Percentiles rank a stretch among this genome's conserved stretches.
These are phyloP conservation scores for Penicillium verhagenii DNA, from an alignment of 495 filamentous ascomycete species.

Conservation along the genomic window DNA sequence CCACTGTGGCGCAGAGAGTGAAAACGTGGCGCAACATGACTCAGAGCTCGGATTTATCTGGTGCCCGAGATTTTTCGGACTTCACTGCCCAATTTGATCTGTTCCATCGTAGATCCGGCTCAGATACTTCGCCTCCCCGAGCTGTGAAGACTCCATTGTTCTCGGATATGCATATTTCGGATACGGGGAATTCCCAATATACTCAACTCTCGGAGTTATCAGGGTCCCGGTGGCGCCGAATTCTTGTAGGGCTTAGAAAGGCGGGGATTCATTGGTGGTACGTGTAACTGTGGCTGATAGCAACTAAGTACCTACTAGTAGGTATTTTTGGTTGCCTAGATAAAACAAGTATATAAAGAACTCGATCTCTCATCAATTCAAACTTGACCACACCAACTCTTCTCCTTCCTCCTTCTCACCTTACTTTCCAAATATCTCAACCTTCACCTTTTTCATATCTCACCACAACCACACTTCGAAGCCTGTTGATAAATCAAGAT, in stretches of 20 bases:
- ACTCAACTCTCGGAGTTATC: not conserved
- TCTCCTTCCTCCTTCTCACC: no score
- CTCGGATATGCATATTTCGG: not conserved
- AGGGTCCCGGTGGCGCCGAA: not conserved
- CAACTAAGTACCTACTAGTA: no score
- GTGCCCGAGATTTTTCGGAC: not conserved
- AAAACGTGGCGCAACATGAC: not conserved
- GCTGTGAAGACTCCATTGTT: not conserved
- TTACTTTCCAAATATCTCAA: not conserved
- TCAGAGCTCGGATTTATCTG: not conserved
- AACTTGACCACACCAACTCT: not conserved
- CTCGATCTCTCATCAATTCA: not conserved
- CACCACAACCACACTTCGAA: not conserved
- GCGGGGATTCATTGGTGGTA: not conserved
- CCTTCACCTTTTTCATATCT: not conserved
- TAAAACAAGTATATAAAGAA: not conserved
- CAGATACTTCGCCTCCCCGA: not conserved
- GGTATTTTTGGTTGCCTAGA: not conserved
- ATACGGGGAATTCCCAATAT: not conserved
- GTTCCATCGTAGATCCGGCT: not conserved
- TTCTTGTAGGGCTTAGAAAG: not conserved
- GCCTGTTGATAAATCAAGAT: conserved; percentile 16
- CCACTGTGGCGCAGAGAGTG: not conserved
- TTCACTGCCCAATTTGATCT: not conserved
- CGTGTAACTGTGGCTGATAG: no score